These are phyloP conservation scores for Diplodia intermedia DNA, from an alignment of 2,329 filamentous ascomycete species.

Conservation along the genomic window DNA sequence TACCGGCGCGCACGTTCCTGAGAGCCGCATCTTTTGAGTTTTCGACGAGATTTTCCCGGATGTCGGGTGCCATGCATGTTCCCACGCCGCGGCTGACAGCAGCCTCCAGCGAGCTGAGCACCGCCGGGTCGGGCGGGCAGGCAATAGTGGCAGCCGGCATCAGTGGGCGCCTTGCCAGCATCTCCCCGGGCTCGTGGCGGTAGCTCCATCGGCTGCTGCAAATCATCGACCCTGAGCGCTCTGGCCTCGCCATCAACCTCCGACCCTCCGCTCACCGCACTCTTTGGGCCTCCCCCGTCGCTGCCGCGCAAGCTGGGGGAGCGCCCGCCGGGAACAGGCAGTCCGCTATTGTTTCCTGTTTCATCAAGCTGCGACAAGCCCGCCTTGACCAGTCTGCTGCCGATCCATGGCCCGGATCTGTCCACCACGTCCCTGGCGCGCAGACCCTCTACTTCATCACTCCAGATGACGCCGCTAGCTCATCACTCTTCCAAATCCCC, in stretches of 20 bases:
- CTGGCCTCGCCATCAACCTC: background rate
- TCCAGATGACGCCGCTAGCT: background rate
- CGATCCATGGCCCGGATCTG: background rate
- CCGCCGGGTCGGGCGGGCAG: background rate
- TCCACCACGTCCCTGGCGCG: background rate
- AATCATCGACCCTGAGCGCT: conserved; percentile 20
- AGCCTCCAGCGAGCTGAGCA: background rate
- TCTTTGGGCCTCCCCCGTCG: conserved; percentile 1
- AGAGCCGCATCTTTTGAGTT: background rate
- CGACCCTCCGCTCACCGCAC: background rate
- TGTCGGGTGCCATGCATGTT: background rate
- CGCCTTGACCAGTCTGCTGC: background rate
- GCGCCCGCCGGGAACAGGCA: conserved; percentile 14
- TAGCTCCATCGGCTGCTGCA: conserved; percentile 11
- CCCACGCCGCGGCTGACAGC: background rate
- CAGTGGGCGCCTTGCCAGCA: background rate
- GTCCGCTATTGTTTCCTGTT: background rate
- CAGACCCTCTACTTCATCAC: background rate
- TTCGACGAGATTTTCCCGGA: background rate
- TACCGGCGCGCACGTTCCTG: background rate
- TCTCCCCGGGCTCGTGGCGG: background rate
- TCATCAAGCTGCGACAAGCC: conserved; percentile 8
- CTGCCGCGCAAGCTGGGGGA: conserved; percentile 18
- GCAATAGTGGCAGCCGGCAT: background rate
- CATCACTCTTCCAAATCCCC: background rate